Conservation (phyloP, 106 monocot genomes). For the Apostasia ramifera region DNA sequence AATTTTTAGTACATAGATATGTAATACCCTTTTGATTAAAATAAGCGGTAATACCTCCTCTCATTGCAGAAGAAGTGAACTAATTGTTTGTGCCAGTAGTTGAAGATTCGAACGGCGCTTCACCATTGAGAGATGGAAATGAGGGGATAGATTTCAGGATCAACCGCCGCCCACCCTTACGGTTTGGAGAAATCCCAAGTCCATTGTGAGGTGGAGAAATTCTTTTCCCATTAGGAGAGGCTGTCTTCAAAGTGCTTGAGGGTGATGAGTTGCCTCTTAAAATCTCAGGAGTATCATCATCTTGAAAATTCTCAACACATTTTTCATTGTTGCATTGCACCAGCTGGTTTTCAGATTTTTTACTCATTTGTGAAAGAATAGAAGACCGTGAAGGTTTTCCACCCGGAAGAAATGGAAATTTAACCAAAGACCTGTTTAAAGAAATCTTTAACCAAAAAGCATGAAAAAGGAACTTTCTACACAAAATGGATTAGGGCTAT, state of each 20-base stretch:
- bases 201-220: constrained; percentile 57
- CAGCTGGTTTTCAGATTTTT: constrained; percentile 14
- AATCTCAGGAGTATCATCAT: constrained; percentile 47
- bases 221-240: constrained; percentile 81
- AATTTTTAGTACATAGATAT: no score
- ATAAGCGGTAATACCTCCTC: background rate
- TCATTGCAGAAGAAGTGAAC: background rate
- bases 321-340: constrained; percentile 10
- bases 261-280: constrained; percentile 33
- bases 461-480: background rate
- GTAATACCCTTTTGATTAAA: no score
- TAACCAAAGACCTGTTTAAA: constrained; percentile 26
- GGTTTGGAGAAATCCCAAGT: constrained; percentile 31
- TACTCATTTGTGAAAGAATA: constrained; percentile 14
- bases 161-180: constrained; percentile 65
- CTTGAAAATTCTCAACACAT: constrained; percentile 11
- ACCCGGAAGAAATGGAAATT: constrained; percentile 35
- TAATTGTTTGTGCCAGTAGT: background rate
- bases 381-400: constrained; percentile 62
- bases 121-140: constrained; percentile 58
- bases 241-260: constrained; percentile 37
- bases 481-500: background rate
- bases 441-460: background rate
- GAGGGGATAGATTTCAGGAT: constrained; percentile 83
- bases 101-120: background rate